Percentiles rank a stretch among this genome's conserved stretches.
Evolutionary conservation across 2,329 filamentous ascomycete species (phyloP).

Genomic region (Diaporthe ilicicola): DNA sequence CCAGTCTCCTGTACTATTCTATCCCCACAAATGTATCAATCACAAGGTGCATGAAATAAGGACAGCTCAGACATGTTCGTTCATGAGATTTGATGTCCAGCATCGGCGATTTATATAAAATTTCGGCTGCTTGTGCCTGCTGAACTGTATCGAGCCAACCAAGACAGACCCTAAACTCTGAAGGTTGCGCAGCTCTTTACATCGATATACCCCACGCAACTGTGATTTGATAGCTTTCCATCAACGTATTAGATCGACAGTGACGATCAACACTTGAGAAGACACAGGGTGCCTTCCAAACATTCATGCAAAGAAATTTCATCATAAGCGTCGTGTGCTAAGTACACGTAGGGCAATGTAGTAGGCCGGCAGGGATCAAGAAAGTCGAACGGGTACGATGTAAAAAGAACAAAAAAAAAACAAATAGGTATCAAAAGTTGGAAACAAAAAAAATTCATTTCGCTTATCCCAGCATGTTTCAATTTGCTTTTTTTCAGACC

Average conservation of each 20-base stretch:
- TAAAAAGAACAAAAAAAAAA: slow-evolving; percentile 27
- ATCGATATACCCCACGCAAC: neutral
- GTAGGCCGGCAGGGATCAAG: slow-evolving; percentile 10
- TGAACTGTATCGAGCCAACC: neutral
- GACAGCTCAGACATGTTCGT: neutral
- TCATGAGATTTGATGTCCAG: slow-evolving; percentile 5
- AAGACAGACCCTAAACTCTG: neutral
- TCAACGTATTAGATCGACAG: neutral
- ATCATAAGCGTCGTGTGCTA: slow-evolving; percentile 29
- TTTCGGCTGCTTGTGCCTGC: slow-evolving; percentile 4
- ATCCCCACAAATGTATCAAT: neutral
- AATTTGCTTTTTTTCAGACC: slow-evolving; percentile 38
- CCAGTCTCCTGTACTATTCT: neutral
- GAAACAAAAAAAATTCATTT: slow-evolving; percentile 5
- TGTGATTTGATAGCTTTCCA: neutral
- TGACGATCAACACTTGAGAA: neutral
- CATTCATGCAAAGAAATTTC: neutral
- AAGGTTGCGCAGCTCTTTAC: neutral
- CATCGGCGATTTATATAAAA: slow-evolving; percentile 2
- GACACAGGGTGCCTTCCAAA: neutral
- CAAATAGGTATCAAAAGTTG: slow-evolving; percentile 28
- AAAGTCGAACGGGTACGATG: neutral
- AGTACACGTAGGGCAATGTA: slow-evolving; percentile 27
- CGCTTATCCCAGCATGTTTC: slow-evolving; percentile 5
- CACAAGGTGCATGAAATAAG: neutral